Evolutionary conservation across 352 stramenopile genomes (phyloP).

Genomic region (Globisporangium yorkense): DNA sequence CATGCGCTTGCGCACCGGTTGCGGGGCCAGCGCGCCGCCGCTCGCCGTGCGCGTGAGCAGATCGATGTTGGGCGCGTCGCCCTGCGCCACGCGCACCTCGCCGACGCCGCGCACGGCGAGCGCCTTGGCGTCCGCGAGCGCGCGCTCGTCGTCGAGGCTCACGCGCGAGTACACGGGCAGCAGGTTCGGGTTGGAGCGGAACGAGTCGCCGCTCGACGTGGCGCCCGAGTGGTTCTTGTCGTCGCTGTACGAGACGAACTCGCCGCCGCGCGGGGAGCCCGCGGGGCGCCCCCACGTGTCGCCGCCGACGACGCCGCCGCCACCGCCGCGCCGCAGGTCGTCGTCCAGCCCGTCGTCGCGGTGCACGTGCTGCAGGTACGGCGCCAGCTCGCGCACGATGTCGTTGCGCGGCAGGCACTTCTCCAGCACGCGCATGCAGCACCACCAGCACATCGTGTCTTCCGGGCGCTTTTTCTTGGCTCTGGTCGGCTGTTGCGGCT

Average conservation of each 20-base stretch:
- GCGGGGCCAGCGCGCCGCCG: neutral
- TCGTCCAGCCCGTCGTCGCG: slow-evolving; percentile 64
- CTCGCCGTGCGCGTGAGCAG: slow-evolving; percentile 1
- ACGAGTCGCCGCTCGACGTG: slow-evolving; percentile 49
- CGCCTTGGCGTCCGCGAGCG: slow-evolving; percentile 25
- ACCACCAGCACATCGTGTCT: slow-evolving; percentile 78
- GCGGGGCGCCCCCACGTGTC: slow-evolving; percentile 35
- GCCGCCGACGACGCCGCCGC: slow-evolving; percentile 4
- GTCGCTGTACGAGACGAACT: slow-evolving; percentile 41
- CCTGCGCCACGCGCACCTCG: slow-evolving; percentile 12
- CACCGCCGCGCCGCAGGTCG: slow-evolving; percentile 19
- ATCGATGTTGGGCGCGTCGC: slow-evolving; percentile 12
- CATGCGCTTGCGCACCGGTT: slow-evolving; percentile 12
- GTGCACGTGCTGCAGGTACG: slow-evolving; percentile 83
- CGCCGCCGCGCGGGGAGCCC: slow-evolving; percentile 34
- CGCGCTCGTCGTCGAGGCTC: slow-evolving; percentile 16
- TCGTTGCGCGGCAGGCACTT: slow-evolving; percentile 84
- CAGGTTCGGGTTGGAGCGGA: slow-evolving; percentile 42
- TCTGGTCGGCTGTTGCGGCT: neutral
- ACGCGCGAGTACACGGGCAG: slow-evolving; percentile 20
- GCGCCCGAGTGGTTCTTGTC: slow-evolving; percentile 41
- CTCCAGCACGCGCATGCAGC: slow-evolving; percentile 84
- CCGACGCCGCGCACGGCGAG: slow-evolving; percentile 2
- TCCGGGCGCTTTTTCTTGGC: too few relatives aligned
- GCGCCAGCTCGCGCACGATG: slow-evolving; percentile 81